Conservation (phyloP, 208 protist species). For the Wallacemonas sp. region DNA sequence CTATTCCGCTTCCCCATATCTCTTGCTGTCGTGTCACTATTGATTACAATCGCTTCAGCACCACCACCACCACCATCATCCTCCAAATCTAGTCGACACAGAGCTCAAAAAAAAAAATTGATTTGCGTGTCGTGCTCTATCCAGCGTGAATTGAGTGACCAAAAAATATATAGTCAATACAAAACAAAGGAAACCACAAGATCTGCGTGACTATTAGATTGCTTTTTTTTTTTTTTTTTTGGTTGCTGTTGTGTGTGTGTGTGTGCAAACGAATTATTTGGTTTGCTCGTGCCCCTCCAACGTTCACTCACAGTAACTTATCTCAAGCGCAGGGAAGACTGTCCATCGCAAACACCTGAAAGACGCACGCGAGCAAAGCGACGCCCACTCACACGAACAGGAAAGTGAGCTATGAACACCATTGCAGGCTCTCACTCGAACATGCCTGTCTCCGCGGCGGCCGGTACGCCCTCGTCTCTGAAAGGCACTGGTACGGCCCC, state of each 20-base stretch:
- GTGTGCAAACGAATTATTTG: background rate
- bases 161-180: background rate
- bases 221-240: slow-evolving; percentile 12
- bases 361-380: no score
- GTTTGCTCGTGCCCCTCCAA: no score
- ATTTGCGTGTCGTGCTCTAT: background rate
- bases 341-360: no score
- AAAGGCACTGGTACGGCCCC: background rate
- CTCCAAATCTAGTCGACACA: background rate
- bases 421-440: background rate
- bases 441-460: no score
- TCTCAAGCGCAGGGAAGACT: no score
- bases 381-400: no score
- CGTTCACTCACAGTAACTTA: no score
- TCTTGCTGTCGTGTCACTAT: no score
- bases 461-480: background rate
- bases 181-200: background rate
- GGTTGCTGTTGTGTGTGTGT: background rate
- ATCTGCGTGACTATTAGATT: background rate
- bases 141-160: no score
- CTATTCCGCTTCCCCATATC: slow-evolving; percentile 5
- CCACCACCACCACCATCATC: no score
- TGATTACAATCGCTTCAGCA: no score
- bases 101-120: background rate
- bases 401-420: no score